Conservation (phyloP, 2,329 filamentous ascomycete species). For the Neonectria ditissima region DNA sequence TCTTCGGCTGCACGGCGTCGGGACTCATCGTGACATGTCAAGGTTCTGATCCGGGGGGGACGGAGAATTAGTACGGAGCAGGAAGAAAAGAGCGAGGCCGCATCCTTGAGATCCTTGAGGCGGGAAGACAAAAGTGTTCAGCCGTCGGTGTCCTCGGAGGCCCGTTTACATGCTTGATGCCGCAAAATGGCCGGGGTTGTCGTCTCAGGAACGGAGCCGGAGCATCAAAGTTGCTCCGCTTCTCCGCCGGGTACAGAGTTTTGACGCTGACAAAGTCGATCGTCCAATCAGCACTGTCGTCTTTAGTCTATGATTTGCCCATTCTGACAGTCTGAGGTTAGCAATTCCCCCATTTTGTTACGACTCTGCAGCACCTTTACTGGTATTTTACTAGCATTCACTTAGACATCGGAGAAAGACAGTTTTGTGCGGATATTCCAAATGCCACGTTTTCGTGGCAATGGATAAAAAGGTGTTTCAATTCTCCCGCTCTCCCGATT, state of each 20-base stretch:
- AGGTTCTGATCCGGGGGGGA: slow-evolving; percentile 23
- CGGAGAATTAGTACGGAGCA: slow-evolving; percentile 33
- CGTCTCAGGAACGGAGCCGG: slow-evolving; percentile 41
- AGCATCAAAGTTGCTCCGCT: slow-evolving; percentile 44
- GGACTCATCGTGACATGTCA: slow-evolving; percentile 40
- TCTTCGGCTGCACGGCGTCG: slow-evolving; percentile 39
- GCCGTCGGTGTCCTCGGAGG: slow-evolving; percentile 30
- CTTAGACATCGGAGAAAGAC: slow-evolving; percentile 15
- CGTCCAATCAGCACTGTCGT: slow-evolving; percentile 1
- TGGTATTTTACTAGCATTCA: slow-evolving; percentile 5
- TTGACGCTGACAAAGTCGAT: background rate
- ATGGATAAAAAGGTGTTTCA: slow-evolving; percentile 32
- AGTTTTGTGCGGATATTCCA: slow-evolving; percentile 14
- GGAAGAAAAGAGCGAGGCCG: slow-evolving; percentile 19
- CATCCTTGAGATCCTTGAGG: slow-evolving; percentile 36
- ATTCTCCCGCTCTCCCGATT: slow-evolving; percentile 35
- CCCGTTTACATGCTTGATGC: slow-evolving; percentile 34
- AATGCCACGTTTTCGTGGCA: slow-evolving; percentile 19
- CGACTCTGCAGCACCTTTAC: too few species aligned
- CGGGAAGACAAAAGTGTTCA: slow-evolving; percentile 18
- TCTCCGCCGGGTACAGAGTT: slow-evolving; percentile 39
- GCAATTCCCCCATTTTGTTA: background rate
- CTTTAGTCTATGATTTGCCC: background rate
- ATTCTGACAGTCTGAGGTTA: background rate
- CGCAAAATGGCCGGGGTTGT: slow-evolving; percentile 31